These are phyloP conservation scores for Phytopythium sindhum DNA, from an alignment of 352 stramenopile species.

Conservation along the genomic window DNA sequence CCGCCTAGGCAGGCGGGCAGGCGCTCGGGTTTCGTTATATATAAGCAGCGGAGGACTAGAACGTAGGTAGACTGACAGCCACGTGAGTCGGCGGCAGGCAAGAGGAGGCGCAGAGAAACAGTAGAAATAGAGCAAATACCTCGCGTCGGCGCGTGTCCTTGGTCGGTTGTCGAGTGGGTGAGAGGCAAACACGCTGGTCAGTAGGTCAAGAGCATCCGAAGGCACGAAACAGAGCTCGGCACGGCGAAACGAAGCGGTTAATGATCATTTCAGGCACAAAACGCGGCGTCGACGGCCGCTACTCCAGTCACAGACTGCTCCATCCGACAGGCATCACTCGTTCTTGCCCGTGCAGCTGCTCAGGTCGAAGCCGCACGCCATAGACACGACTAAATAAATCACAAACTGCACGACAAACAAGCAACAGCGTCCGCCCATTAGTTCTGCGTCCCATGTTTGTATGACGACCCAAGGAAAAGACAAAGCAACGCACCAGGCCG, in stretches of 20 bases:
- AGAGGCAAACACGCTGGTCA: background rate
- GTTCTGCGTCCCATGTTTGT: background rate
- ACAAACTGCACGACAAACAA: constrained; percentile 43
- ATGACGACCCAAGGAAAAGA: background rate
- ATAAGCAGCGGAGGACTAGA: background rate
- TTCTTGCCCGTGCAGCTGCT: constrained; percentile 69
- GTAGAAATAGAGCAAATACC: constrained; percentile 1
- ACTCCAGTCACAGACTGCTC: background rate
- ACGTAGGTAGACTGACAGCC: background rate
- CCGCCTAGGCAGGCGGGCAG: constrained; percentile 15
- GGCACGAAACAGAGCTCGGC: background rate
- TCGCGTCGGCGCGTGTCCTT: background rate
- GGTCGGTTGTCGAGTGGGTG: background rate
- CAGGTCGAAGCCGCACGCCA: constrained; percentile 85
- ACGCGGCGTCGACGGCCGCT: constrained; percentile 1
- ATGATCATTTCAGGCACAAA: constrained; percentile 1
- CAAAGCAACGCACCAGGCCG: constrained; percentile 39
- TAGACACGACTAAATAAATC: constrained; percentile 83
- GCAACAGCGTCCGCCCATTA: background rate
- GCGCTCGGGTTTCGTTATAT: background rate
- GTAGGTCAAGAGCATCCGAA: background rate
- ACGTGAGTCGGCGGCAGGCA: too few relatives aligned
- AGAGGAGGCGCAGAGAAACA: background rate
- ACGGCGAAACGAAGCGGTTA: background rate
- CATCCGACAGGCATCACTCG: constrained; percentile 8